Evolutionary conservation across 495 filamentous ascomycete species (phyloP).

Genomic region (Penicillium paxilli): DNA sequence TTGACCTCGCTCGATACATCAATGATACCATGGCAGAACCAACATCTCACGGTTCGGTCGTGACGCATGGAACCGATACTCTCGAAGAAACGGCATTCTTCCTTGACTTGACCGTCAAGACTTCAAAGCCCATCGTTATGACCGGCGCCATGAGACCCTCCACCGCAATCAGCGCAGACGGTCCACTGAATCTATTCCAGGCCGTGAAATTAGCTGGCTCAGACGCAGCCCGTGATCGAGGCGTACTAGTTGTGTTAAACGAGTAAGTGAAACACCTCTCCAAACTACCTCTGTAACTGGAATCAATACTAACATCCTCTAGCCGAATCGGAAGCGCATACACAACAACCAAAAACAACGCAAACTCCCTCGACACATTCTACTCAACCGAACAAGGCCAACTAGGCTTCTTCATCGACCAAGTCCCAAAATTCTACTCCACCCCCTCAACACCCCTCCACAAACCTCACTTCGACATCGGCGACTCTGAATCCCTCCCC

Average conservation of each 20-base stretch:
- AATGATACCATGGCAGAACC: not conserved
- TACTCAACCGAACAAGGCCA: constrained; percentile 2
- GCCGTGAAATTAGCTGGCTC: not conserved
- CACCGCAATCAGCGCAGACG: not conserved
- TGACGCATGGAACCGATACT: constrained; percentile 2
- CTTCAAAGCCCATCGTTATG: not conserved
- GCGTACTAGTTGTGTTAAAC: constrained; percentile 1
- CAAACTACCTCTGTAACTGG: not conserved
- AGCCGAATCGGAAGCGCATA: constrained; percentile 2
- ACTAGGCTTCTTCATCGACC: not conserved
- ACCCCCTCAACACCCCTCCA: not conserved
- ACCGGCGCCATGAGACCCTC: constrained; percentile 2
- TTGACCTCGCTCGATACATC: not conserved
- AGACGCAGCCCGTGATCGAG: not conserved
- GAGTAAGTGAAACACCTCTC: not conserved
- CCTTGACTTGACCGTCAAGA: not conserved
- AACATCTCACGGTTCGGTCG: not conserved
- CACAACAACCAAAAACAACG: not conserved
- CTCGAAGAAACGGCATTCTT: constrained; percentile 3
- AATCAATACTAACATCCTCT: not conserved
- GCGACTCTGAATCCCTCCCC: not conserved
- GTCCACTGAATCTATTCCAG: constrained; percentile 1
- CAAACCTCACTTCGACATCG: not conserved
- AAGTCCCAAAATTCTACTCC: constrained; percentile 4
- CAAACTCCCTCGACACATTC: constrained; percentile 1